Conservation (phyloP, 2,329 filamentous ascomycete genomes). For the Verticillium tricorpus region DNA sequence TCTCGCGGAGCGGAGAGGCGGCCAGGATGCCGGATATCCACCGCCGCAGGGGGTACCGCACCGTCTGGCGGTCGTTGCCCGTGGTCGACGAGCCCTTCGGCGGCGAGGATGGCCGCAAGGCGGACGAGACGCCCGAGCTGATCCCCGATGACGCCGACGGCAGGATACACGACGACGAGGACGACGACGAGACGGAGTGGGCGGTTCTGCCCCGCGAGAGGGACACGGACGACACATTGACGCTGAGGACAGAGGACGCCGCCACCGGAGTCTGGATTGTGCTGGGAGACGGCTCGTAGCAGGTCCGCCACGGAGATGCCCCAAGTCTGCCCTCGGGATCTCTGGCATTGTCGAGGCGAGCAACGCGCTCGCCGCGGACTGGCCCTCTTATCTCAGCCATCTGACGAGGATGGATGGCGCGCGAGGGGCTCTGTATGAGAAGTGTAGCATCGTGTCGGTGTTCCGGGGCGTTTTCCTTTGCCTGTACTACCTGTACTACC, state of each 20-base stretch:
- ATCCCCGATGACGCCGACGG: conserved; percentile 17
- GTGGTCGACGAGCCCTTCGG: conserved; percentile 34
- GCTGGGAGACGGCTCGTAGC: conserved; percentile 42
- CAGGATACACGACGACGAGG: conserved; percentile 13
- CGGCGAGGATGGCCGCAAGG: not conserved
- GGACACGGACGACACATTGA: conserved; percentile 20
- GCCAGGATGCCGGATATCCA: conserved; percentile 13
- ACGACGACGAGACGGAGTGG: conserved; percentile 28
- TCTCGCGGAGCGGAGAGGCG: conserved; percentile 15
- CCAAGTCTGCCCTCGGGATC: conserved; percentile 20
- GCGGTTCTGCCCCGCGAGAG: conserved; percentile 4
- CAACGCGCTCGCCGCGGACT: conserved; percentile 29
- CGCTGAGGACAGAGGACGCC: conserved; percentile 17
- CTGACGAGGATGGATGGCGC: not conserved
- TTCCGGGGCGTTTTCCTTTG: not conserved
- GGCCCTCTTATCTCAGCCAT: conserved; percentile 24
- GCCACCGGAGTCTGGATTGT: conserved; percentile 35
- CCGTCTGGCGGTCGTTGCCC: conserved; percentile 24
- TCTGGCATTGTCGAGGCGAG: conserved; percentile 18
- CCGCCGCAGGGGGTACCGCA: conserved; percentile 6
- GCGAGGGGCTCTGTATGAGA: not conserved
- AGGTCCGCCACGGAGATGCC: conserved; percentile 31
- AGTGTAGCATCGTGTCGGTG: not conserved
- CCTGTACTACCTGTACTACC: not conserved
- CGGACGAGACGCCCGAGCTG: conserved; percentile 30